Evolutionary conservation across 2,329 filamentous ascomycete species (phyloP).

Genomic region (Fusarium heterosporum): DNA sequence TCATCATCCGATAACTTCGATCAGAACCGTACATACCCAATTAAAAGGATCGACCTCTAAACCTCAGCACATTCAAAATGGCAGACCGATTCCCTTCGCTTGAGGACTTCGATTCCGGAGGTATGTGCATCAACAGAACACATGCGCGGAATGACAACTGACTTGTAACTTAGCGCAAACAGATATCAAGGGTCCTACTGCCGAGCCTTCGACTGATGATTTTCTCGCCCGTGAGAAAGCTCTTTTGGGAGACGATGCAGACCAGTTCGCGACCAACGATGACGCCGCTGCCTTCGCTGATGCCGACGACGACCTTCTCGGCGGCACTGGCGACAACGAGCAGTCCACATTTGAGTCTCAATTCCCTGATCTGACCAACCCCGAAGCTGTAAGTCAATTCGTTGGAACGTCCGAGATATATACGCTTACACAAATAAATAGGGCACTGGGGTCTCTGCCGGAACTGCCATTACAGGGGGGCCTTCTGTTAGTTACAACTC

Average conservation of each 20-base stretch:
- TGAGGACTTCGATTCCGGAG: constrained; percentile 79
- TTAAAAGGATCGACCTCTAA: constrained; percentile 2
- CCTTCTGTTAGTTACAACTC: constrained; percentile 72
- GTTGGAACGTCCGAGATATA: not conserved
- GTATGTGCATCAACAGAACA: constrained; percentile 55
- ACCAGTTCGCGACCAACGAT: constrained; percentile 84
- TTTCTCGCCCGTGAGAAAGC: constrained; percentile 94
- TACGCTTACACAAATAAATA: constrained; percentile 35
- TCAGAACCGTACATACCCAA: constrained; percentile 6
- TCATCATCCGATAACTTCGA: not conserved
- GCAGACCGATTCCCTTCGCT: constrained; percentile 83
- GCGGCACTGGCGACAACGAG: constrained; percentile 72
- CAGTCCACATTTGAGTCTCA: constrained; percentile 80
- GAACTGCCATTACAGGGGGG: constrained; percentile 77
- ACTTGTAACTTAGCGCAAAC: constrained; percentile 70
- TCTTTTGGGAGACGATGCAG: constrained; percentile 89
- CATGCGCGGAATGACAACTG: constrained; percentile 31
- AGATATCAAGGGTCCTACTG: constrained; percentile 68
- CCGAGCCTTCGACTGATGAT: constrained; percentile 75
- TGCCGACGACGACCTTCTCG: constrained; percentile 76
- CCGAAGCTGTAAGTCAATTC: constrained; percentile 50
- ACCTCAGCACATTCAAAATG: constrained; percentile 61
- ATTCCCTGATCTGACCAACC: constrained; percentile 80
- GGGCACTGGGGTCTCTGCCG: constrained; percentile 49
- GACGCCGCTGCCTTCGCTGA: constrained; percentile 75